Evolutionary conservation across 2,329 filamentous ascomycete genomes (phyloP).

Genomic region (Sordariomycetes sp.): DNA sequence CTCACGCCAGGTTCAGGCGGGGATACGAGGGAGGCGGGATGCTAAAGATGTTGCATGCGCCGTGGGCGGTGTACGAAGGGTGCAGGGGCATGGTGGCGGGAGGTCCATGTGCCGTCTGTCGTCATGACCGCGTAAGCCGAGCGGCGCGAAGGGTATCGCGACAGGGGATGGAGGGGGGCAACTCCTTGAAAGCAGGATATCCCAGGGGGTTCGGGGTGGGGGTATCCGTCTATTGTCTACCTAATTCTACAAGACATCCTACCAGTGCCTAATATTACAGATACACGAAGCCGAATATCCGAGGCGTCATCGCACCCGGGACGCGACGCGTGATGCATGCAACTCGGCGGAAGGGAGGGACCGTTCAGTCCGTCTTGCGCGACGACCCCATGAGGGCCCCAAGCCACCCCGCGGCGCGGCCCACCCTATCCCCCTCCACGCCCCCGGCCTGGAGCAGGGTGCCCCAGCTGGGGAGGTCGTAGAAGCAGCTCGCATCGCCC

Average conservation of each 20-base stretch:
- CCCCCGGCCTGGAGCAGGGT: constrained; percentile 4
- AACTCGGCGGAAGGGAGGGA: not conserved
- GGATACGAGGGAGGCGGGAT: not conserved
- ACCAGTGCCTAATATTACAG: not conserved
- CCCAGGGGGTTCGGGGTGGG: not conserved
- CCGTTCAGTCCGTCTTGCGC: constrained; percentile 1
- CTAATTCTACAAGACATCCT: not conserved
- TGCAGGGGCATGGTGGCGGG: not conserved
- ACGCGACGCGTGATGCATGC: no score
- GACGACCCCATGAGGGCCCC: constrained; percentile 6
- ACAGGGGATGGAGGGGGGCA: not conserved
- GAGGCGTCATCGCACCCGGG: not conserved
- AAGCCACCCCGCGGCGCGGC: constrained; percentile 4
- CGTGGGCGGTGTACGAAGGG: not conserved
- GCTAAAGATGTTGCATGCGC: no score
- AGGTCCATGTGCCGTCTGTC: not conserved
- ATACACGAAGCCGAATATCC: not conserved
- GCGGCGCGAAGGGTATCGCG: not conserved
- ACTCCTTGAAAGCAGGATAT: not conserved
- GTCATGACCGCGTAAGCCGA: not conserved
- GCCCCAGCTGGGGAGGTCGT: constrained; percentile 6
- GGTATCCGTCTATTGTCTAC: not conserved
- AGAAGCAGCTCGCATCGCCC: constrained; percentile 2
- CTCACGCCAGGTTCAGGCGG: not conserved
- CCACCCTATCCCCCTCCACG: not conserved